Evolutionary conservation across 2,329 filamentous ascomycete genomes (phyloP).

Genomic region (Parascedosporium putredinis): DNA sequence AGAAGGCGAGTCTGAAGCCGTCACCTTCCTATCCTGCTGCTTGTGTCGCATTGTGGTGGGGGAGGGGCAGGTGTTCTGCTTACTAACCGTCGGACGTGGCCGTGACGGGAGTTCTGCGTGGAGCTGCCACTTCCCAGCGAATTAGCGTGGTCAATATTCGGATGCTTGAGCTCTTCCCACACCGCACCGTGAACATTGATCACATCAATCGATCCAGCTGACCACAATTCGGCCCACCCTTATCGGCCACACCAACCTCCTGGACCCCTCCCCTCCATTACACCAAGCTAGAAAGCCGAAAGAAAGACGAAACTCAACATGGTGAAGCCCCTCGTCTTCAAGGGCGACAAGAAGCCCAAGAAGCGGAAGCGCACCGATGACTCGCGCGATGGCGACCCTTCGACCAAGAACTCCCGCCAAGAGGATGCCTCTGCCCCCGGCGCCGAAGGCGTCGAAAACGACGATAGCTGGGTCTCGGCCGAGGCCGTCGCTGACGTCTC

Average conservation of each 20-base stretch:
- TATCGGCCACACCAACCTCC: not conserved
- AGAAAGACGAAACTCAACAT: slow-evolving; percentile 30
- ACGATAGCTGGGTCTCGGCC: slow-evolving; percentile 88
- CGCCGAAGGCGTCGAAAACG: slow-evolving; percentile 38
- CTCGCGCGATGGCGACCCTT: slow-evolving; percentile 26
- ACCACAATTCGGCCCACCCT: not conserved
- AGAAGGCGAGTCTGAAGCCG: not conserved
- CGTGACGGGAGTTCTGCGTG: too few species aligned
- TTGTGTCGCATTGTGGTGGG: not conserved
- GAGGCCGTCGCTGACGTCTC: slow-evolving; percentile 63
- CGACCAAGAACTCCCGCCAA: slow-evolving; percentile 12
- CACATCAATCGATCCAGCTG: too few species aligned
- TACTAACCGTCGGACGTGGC: too few species aligned
- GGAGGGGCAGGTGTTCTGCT: not conserved
- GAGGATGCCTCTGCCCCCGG: too few species aligned
- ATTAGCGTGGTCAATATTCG: too few species aligned
- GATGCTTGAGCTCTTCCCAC: too few species aligned
- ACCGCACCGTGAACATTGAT: too few species aligned
- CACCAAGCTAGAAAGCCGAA: too few species aligned
- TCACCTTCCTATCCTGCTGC: not conserved
- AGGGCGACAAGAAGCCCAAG: slow-evolving; percentile 91
- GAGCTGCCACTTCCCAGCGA: too few species aligned
- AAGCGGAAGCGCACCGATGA: slow-evolving; percentile 69
- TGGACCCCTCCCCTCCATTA: too few species aligned
- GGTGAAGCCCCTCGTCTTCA: slow-evolving; percentile 88